Evolutionary conservation across 352 stramenopile genomes (phyloP), one percentile per base, ranked within the genome.

Genomic region (Globisporangium spinosum): DNA sequence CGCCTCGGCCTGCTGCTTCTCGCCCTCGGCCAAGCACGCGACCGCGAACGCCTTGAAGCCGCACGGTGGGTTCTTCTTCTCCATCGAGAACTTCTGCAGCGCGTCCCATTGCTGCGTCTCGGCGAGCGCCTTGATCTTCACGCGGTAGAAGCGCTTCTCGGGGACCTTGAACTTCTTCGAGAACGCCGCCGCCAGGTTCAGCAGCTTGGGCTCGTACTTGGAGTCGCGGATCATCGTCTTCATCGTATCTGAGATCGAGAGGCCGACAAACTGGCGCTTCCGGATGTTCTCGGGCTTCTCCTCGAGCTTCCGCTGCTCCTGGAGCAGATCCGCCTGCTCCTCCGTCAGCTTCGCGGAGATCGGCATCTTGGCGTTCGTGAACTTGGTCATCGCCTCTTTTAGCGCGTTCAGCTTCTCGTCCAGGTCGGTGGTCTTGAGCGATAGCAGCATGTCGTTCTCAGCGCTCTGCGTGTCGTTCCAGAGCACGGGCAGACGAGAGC

Each of bases 91-190:
- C 69, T 94, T 94, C 61, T 93, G 87, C 56, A 98, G 77, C 29
- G 82, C 78, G 68, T 94, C 88, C 89, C 90, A 98, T 55, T 98
- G 87, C 15, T 81, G 77, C 15, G 82, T 95, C 64, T 95, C 83
- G 4, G 87, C 87, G 5, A 97, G 74, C 38, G 89, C 89, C 61
- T 92, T 89, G 66, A 97, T 97, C 73, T 97, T 97, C 47, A 97
- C 85, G 65, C 91, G 86, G 70, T 94, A 98, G 56, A 96, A 91
- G 8, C 87, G 86, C 76, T 98, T 97, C 64, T 97, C 90, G 0
- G 90, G 85, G 7, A 98, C 85, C 45, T 96, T 95, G 70, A 97
- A 96, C 68, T 91, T 94, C 67, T 96, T 96, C 40, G 86, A 80
- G 64, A 94, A 88, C 4, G 81, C 64, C 0, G 82, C 80, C 8